Percentiles rank a stretch among this genome's conserved stretches.
Conservation (phyloP, 768 basidiomycete species). For the Tephrocybe sp. region DNA sequence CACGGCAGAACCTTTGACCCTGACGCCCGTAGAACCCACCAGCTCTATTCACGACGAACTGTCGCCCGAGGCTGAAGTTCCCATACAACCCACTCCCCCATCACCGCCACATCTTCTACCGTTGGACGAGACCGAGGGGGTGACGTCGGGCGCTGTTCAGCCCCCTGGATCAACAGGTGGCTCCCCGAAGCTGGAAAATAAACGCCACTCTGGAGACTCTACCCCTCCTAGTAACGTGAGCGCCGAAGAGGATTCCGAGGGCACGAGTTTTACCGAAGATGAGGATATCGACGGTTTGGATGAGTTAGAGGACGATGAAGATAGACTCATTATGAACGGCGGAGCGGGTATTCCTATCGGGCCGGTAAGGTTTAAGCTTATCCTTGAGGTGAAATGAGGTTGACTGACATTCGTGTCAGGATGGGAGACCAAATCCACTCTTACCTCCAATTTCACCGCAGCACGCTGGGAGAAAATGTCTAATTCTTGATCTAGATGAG, state of each 20-base stretch:
- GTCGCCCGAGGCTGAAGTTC: constrained; percentile 27
- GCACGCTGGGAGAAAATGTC: constrained; percentile 88
- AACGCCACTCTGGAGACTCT: constrained; percentile 41
- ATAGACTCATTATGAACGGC: constrained; percentile 83
- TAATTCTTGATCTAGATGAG: constrained; percentile 96
- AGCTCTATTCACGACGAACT: constrained; percentile 1
- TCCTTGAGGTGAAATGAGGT: background rate
- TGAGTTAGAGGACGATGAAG: constrained; percentile 86
- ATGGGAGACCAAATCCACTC: constrained; percentile 86
- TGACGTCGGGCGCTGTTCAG: constrained; percentile 91
- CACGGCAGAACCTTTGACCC: constrained; percentile 7
- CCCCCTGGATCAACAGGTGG: constrained; percentile 81
- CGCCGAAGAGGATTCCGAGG: constrained; percentile 64
- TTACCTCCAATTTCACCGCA: constrained; percentile 80
- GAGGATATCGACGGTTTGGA: constrained; percentile 61
- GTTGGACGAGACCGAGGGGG: constrained; percentile 77
- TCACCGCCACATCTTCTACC: constrained; percentile 39
- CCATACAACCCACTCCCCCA: constrained; percentile 35
- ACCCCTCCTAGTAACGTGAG: constrained; percentile 33
- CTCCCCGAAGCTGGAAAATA: constrained; percentile 25
- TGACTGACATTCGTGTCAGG: constrained; percentile 42
- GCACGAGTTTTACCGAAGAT: constrained; percentile 68
- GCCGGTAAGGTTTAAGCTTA: constrained; percentile 57
- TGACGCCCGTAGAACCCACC: constrained; percentile 10
- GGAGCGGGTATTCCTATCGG: constrained; percentile 96